Conservation (phyloP, 2,329 filamentous ascomycete species). For the Aureobasidium sp. region DNA sequence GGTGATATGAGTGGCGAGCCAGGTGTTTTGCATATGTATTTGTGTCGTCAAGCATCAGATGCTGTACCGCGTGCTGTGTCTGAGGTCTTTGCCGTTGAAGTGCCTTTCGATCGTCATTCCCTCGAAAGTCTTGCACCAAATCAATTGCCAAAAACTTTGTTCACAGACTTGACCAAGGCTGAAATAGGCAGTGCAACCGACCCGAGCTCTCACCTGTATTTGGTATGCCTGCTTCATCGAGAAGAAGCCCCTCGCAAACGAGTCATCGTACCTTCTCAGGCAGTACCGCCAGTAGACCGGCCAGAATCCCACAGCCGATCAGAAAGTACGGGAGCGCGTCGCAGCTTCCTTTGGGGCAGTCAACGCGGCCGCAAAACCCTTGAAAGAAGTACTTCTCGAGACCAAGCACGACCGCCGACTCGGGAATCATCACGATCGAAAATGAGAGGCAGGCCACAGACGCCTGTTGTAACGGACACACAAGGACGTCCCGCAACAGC, state of each 20-base stretch:
- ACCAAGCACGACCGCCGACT: constrained; percentile 2
- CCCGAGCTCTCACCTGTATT: constrained; percentile 64
- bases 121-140: constrained; percentile 57
- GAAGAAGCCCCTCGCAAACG: constrained; percentile 34
- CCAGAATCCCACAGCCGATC: background rate
- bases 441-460: constrained; percentile 11
- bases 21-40: constrained; percentile 66
- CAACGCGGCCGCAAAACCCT: constrained; percentile 43
- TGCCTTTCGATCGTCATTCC: constrained; percentile 60
- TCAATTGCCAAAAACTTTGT: constrained; percentile 71
- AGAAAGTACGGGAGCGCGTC: constrained; percentile 27
- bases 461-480: background rate
- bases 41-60: constrained; percentile 63
- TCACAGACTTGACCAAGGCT: constrained; percentile 72
- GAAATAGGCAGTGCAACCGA: constrained; percentile 61
- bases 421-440: constrained; percentile 7
- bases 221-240: constrained; percentile 72
- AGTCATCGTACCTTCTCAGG: background rate
- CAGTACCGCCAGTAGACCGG: background rate
- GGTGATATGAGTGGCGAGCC: constrained; percentile 67
- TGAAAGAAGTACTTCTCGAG: background rate
- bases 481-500: background rate
- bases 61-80: constrained; percentile 61
- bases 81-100: constrained; percentile 72
- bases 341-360: constrained; percentile 56